A percentile compares a stretch with the other conserved stretches of the same genome.
phyloP scores from a whole-genome alignment of 441 rosid species.

The Erysimum cheiri region DNA sequence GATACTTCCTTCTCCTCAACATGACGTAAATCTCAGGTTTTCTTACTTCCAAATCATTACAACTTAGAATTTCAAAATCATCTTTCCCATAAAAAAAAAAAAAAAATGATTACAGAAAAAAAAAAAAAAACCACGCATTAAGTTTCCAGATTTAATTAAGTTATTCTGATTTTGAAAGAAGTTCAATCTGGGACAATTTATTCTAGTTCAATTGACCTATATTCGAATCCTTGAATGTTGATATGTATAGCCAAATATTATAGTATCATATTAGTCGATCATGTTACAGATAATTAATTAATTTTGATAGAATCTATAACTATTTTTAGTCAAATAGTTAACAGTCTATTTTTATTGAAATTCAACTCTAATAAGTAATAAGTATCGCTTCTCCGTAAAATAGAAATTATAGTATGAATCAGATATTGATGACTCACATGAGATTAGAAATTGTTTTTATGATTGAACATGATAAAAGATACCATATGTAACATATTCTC shows the following conservation, averaged over 20 bases:
- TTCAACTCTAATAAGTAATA: too few relatives aligned
- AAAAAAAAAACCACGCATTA: background rate
- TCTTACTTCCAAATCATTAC: slow-evolving; percentile 36
- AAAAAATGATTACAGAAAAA: background rate
- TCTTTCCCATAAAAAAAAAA: background rate
- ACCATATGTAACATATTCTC: background rate
- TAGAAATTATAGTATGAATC: too few relatives aligned
- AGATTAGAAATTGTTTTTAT: too few relatives aligned
- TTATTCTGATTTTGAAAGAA: slow-evolving; percentile 7
- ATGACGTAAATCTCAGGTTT: slow-evolving; percentile 24
- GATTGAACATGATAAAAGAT: slow-evolving; percentile 19
- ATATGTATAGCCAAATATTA: background rate
- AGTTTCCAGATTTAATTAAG: background rate
- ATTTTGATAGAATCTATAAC: background rate
- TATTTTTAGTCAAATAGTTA: too few relatives aligned
- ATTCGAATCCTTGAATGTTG: background rate
- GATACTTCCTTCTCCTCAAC: slow-evolving; percentile 13
- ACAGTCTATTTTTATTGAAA: too few relatives aligned
- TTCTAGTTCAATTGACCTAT: background rate
- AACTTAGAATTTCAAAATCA: slow-evolving; percentile 23
- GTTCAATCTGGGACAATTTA: slow-evolving; percentile 2
- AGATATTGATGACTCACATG: too few relatives aligned
- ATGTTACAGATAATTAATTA: background rate
- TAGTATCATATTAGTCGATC: background rate
- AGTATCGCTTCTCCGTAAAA: too few relatives aligned